Conservation (phyloP, 495 filamentous ascomycete genomes). For the Copromyces sp. region DNA sequence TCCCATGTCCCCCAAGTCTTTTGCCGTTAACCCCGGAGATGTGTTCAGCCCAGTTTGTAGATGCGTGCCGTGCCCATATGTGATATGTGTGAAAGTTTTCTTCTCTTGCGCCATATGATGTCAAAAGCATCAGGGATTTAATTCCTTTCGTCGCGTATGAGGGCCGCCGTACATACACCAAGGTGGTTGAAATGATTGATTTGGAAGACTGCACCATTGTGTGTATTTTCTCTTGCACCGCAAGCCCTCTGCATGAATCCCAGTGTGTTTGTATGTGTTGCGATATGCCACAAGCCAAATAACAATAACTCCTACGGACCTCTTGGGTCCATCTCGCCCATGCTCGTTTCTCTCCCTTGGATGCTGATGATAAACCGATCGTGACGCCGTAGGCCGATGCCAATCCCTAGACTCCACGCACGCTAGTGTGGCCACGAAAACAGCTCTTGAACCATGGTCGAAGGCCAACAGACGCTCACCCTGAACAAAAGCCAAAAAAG, state of each 20-base stretch:
- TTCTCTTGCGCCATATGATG: not conserved
- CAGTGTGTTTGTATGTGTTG: not conserved
- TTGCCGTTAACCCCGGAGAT: not conserved
- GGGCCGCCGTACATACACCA: not conserved
- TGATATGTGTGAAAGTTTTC: not conserved
- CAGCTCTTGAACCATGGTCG: slow-evolving; percentile 9
- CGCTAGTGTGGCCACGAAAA: not conserved
- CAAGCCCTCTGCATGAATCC: not conserved
- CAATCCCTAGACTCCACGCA: not conserved
- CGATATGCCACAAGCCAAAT: not conserved
- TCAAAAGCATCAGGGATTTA: not conserved
- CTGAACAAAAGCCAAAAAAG: slow-evolving; percentile 3
- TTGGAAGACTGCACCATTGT: not conserved
- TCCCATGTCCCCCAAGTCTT: not conserved
- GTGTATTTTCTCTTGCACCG: not conserved
- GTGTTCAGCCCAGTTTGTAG: not conserved
- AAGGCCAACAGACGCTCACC: slow-evolving; percentile 16
- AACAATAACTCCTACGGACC: not conserved
- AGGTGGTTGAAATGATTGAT: not conserved
- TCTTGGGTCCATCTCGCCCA: not conserved
- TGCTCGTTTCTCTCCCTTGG: not conserved
- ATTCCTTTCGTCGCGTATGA: not conserved
- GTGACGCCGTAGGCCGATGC: slow-evolving; percentile 2
- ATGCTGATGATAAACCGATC: slow-evolving; percentile 1
- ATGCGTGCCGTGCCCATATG: not conserved